Percentiles rank a stretch among this genome's conserved stretches.
phyloP scores from a whole-genome alignment of 192 early-diverging fungal species.

The Rhizophagus clarus region DNA sequence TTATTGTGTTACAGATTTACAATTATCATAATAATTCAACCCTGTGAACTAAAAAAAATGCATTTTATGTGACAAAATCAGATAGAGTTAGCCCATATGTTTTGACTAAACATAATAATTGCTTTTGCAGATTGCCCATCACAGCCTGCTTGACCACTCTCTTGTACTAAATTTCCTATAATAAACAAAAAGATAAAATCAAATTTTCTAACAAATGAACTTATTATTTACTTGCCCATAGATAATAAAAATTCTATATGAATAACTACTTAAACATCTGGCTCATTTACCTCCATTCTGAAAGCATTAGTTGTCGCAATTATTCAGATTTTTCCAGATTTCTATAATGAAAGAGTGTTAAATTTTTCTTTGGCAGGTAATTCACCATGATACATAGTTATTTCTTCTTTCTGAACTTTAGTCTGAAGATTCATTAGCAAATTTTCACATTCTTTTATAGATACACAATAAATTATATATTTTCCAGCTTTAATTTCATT shows the following conservation, averaged over 20 bases:
- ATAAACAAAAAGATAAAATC: too few relatives aligned
- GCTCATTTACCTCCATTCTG: constrained; percentile 75
- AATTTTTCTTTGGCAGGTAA: background rate
- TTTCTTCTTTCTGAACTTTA: constrained; percentile 51
- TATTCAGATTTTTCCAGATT: constrained; percentile 67
- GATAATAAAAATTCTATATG: constrained; percentile 71
- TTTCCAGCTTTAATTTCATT: constrained; percentile 67
- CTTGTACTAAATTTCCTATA: too few relatives aligned
- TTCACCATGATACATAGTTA: constrained; percentile 40
- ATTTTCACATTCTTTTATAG: constrained; percentile 79
- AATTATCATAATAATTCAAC: too few relatives aligned
- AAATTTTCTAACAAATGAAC: too few relatives aligned
- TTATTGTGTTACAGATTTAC: too few relatives aligned
- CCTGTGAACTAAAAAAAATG: too few relatives aligned
- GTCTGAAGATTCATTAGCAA: constrained; percentile 67
- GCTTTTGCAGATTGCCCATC: too few relatives aligned
- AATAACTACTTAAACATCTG: constrained; percentile 69
- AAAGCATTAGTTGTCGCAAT: constrained; percentile 80
- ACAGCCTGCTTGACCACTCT: too few relatives aligned
- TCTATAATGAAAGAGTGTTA: too few relatives aligned
- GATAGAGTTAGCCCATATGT: too few relatives aligned
- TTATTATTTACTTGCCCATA: constrained; percentile 37
- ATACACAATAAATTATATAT: constrained; percentile 92
- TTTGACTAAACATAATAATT: too few relatives aligned
- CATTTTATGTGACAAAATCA: too few relatives aligned